A percentile compares a stretch with the other conserved stretches of the same genome.
Evolutionary conservation across 2,329 filamentous ascomycete species (phyloP).

Genomic region (Calonectria naviculata): DNA sequence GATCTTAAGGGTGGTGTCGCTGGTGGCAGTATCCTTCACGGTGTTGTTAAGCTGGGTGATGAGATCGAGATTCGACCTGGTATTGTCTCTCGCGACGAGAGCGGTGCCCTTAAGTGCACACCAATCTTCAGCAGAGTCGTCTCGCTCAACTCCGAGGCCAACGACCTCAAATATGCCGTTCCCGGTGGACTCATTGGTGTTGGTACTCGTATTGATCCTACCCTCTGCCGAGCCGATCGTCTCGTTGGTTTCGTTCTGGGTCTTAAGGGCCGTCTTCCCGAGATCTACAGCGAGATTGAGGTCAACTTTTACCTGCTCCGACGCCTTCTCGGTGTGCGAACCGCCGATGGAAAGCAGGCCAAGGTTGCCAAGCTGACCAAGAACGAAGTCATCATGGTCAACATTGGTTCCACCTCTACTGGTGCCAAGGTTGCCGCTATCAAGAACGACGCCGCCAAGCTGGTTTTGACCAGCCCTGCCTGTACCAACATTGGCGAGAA

Average conservation of each 20-base stretch:
- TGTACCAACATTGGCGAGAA: conserved; percentile 99
- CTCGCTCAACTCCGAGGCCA: conserved; percentile 96
- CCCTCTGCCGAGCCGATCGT: conserved; percentile 98
- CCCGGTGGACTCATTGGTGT: conserved; percentile 98
- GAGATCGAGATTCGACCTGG: conserved; percentile 99
- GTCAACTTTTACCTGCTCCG: conserved; percentile 99
- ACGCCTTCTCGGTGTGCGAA: conserved; percentile 94
- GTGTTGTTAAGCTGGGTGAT: conserved; percentile 95
- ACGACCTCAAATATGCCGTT: conserved; percentile 98
- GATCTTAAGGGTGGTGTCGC: conserved; percentile 99
- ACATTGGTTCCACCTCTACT: conserved; percentile 97
- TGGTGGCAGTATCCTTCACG: conserved; percentile 95
- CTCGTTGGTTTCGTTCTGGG: conserved; percentile 98
- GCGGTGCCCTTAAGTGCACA: conserved; percentile 94
- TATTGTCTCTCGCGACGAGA: conserved; percentile 95
- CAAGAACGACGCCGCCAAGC: conserved; percentile 96
- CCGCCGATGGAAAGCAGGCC: conserved; percentile 97
- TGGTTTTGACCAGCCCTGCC: conserved; percentile 90
- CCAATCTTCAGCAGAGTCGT: conserved; percentile 97
- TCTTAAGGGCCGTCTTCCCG: conserved; percentile 90
- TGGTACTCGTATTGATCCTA: conserved; percentile 96
- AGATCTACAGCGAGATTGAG: conserved; percentile 98
- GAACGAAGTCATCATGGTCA: conserved; percentile 99
- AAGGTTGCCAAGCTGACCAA: conserved; percentile 99
- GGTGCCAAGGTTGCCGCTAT: conserved; percentile 98